phyloP scores from a whole-genome alignment of 2,329 filamentous ascomycete species.

The Diaporthe longicolla region DNA sequence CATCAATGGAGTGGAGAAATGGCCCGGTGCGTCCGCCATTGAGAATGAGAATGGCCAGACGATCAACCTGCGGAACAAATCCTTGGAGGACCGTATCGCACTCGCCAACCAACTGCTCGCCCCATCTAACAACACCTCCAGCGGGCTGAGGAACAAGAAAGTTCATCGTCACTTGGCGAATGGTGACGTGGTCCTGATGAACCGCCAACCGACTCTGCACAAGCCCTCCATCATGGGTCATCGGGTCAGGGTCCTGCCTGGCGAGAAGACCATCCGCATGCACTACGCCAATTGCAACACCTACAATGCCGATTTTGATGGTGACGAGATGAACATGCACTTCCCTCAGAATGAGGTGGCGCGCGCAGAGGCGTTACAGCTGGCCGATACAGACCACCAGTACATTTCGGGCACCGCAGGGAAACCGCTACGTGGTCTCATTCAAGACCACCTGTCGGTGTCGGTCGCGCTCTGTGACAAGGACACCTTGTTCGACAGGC shows the following conservation, averaged over 20 bases:
- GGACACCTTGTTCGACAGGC: constrained; percentile 90
- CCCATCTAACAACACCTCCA: constrained; percentile 80
- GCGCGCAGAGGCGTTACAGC: constrained; percentile 89
- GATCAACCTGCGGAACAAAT: constrained; percentile 88
- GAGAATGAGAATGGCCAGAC: constrained; percentile 97
- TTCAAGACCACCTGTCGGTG: constrained; percentile 98
- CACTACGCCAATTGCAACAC: constrained; percentile 99
- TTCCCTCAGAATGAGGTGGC: constrained; percentile 98
- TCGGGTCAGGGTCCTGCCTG: constrained; percentile 89
- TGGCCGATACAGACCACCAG: constrained; percentile 97
- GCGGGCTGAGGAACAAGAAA: constrained; percentile 90
- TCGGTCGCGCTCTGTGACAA: constrained; percentile 91
- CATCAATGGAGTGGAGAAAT: constrained; percentile 92
- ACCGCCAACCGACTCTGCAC: constrained; percentile 96
- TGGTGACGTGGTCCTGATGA: constrained; percentile 98
- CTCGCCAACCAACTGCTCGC: constrained; percentile 94
- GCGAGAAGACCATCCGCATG: constrained; percentile 98
- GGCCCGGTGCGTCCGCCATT: constrained; percentile 94
- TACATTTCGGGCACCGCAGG: constrained; percentile 95
- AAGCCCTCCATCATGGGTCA: constrained; percentile 99
- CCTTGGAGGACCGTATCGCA: constrained; percentile 86
- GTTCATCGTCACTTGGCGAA: constrained; percentile 96
- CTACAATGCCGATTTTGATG: constrained; percentile 99
- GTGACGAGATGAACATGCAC: constrained; percentile 99
- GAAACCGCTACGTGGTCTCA: constrained; percentile 93